A percentile compares a stretch with the other conserved stretches of the same genome.
phyloP scores from a whole-genome alignment of 768 basidiomycete genomes.

The Russula foetens region DNA sequence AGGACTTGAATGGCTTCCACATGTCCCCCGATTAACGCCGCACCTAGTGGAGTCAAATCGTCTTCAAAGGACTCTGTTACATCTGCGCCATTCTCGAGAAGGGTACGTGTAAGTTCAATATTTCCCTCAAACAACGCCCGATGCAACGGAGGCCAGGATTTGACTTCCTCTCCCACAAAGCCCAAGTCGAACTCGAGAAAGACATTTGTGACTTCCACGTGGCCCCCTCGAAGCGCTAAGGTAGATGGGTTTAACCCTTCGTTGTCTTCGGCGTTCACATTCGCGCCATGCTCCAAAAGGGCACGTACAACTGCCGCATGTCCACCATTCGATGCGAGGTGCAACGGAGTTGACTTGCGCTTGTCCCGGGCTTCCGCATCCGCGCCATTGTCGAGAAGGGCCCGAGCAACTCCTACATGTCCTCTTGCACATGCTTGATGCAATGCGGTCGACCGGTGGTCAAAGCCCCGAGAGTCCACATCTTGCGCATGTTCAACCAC shows the following conservation, averaged over 20 bases:
- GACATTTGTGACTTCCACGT: not conserved
- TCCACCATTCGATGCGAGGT: not conserved
- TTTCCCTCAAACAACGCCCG: not conserved
- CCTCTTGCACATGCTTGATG: not conserved
- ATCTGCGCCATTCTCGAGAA: not conserved
- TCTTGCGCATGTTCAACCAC: not conserved
- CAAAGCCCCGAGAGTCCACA: not conserved
- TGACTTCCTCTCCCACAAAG: not conserved
- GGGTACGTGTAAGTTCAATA: not conserved
- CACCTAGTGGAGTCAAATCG: no score
- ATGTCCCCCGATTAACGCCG: no score
- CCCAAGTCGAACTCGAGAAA: not conserved
- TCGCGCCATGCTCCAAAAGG: not conserved
- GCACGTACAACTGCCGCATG: not conserved
- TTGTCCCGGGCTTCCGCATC: not conserved
- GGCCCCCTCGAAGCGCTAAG: not conserved
- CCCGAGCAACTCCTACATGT: not conserved
- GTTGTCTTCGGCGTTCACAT: not conserved
- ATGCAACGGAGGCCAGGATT: not conserved
- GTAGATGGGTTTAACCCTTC: not conserved
- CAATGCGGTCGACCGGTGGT: not conserved
- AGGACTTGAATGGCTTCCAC: no score
- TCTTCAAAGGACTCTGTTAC: no score
- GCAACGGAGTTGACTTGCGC: not conserved
- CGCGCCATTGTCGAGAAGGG: not conserved